Base-by-base conservation (phyloP, 768 basidiomycete genomes). In the Kwoniella europaea region DNA sequence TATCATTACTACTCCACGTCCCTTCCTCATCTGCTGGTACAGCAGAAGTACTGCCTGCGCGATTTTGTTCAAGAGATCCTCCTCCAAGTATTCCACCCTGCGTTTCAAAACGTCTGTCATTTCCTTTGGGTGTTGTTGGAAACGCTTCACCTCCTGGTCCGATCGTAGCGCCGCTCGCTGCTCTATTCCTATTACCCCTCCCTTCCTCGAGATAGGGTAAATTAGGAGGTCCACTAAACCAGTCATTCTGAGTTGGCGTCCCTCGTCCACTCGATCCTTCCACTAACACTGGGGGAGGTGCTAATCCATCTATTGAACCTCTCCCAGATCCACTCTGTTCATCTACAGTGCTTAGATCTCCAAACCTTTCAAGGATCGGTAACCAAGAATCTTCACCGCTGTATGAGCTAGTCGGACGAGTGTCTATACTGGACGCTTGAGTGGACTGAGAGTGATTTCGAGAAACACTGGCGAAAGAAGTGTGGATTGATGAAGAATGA, bases 161-260 rank as follows among this genome's bases (percentile, higher is more conserved):
- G 10, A 66, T 59, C 50, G 64, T 71, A 41, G 69, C 65, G 29
- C 56, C 52, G 53, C 71, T 72, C 4, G 42, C 71, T 10, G 64
- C 71, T 15, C 71, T 46, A 27, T 68, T 63, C 41, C 69, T 58
- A 44, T 57, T 61, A 24, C 24, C 44, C 22, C 18, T 60, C 10
- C 71, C 55, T 44, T 67, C 65, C 24, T 60, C 55, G 12, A 57
- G 44, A 43, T 63, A 57, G n/a, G 62, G 65, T 42, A 71, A 13
- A 35, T 20, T 66, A 22, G 72, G 60, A n/a, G 73, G 66, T 15
- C 64, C 65, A 10, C 22, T 9, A 35, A 65, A 53, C 72, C 72
- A 74, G 27, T 71, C 60, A 3, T 59, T 43, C 53, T 71, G 71
- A 4, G 71, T 74, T 15, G 75, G 75, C 22, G 75, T 76, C 3